These are phyloP conservation scores for Bipolaris gigantea DNA, from an alignment of 2,329 filamentous ascomycete species.

Conservation along the genomic window DNA sequence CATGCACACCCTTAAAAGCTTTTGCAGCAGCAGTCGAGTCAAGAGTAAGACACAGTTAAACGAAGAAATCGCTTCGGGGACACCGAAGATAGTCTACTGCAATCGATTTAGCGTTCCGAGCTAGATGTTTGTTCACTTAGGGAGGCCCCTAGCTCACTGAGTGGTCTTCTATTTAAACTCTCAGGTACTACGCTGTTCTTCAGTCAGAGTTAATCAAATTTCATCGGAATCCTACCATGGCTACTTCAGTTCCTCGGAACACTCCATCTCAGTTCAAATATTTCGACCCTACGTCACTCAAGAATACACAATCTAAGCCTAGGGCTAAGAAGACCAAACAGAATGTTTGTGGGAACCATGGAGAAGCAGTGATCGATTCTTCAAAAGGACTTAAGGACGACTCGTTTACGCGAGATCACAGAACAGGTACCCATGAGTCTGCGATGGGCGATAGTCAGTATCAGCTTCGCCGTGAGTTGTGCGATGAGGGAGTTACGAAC, in stretches of 20 bases:
- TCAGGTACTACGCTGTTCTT: background rate
- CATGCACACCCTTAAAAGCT: background rate
- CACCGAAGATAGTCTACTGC: background rate
- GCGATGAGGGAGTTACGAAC: background rate
- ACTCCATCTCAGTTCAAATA: background rate
- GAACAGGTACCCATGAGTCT: background rate
- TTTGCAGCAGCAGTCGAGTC: background rate
- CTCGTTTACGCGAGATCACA: no score
- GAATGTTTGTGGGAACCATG: background rate
- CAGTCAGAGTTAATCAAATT: conserved; percentile 3
- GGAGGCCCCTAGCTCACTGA: background rate
- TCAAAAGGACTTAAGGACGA: no score
- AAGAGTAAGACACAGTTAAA: background rate
- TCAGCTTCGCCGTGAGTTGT: background rate
- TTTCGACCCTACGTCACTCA: background rate
- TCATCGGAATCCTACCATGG: background rate
- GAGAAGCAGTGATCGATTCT: no score
- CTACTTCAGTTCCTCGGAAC: conserved; percentile 2
- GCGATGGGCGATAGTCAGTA: background rate
- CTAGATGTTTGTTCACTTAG: conserved; percentile 1
- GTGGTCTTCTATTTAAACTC: conserved; percentile 6
- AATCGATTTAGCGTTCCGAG: conserved; percentile 3
- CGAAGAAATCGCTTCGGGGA: background rate
- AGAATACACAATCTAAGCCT: background rate
- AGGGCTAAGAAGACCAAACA: background rate